Percentiles rank a stretch among this genome's conserved stretches.
Evolutionary conservation across 345 rosid genomes (phyloP).

Genomic region (Eucalyptus victrix): DNA sequence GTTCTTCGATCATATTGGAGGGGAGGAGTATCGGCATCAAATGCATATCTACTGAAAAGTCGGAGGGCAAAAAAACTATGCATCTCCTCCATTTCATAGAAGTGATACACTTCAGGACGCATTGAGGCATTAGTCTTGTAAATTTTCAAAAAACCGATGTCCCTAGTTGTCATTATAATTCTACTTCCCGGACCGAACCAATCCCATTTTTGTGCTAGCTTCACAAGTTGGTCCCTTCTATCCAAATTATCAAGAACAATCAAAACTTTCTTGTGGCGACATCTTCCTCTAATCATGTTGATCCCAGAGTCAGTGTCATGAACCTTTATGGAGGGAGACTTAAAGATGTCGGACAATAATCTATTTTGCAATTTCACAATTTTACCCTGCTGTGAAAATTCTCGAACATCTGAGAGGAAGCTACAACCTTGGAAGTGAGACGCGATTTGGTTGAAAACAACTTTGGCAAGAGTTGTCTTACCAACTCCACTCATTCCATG

Average conservation of each 20-base stretch:
- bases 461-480: background rate
- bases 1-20: background rate
- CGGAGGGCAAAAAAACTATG: background rate
- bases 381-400: background rate
- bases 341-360: background rate
- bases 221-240: background rate
- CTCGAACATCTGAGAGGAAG: background rate
- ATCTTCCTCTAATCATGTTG: background rate
- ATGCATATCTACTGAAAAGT: background rate
- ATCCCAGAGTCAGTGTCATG: background rate
- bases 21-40: background rate
- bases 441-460: background rate
- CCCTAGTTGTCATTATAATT: background rate
- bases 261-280: background rate
- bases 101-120: background rate
- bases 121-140: background rate
- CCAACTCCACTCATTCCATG: conserved; percentile 1
- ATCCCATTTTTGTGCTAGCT: background rate
- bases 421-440: background rate
- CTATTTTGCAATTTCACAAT: background rate
- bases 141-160: background rate
- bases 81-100: background rate
- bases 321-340: background rate
- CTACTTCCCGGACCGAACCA: background rate
- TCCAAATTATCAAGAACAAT: background rate